A percentile compares a stretch with the other conserved stretches of the same genome.
phyloP scores from a whole-genome alignment of 1,139 yeast genomes.

The Yamadazyma kanchanaburiensis region DNA sequence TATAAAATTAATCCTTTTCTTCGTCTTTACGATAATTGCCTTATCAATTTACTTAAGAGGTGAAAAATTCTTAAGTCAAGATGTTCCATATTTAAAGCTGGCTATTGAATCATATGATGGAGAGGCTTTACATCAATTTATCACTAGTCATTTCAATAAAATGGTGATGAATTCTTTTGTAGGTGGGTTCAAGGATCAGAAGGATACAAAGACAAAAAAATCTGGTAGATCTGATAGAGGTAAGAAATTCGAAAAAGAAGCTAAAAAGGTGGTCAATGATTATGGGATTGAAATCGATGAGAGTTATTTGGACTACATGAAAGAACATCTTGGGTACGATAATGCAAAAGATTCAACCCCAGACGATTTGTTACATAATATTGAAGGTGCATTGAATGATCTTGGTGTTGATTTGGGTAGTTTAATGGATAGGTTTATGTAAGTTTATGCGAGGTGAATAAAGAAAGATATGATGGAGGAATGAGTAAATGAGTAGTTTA shows the following conservation, averaged over 20 bases:
- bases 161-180: constrained; percentile 2
- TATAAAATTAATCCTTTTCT: constrained; percentile 16
- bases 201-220: constrained; percentile 1
- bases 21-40: constrained; percentile 10
- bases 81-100: constrained; percentile 12
- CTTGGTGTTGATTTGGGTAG: constrained; percentile 7
- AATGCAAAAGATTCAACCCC: constrained; percentile 2
- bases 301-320: constrained; percentile 13
- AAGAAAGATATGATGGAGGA: too few relatives aligned
- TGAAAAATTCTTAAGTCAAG: constrained; percentile 16
- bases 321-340: constrained; percentile 8
- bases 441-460: too few relatives aligned
- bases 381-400: constrained; percentile 6
- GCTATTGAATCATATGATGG: constrained; percentile 2
- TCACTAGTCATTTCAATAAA: constrained; percentile 2
- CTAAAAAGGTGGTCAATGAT: constrained; percentile 11
- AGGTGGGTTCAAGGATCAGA: constrained; percentile 1
- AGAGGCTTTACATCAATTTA: constrained; percentile 1
- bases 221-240: constrained; percentile 3
- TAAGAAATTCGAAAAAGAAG: constrained; percentile 11
- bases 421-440: constrained; percentile 6
- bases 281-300: constrained; percentile 16
- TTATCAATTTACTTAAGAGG: constrained; percentile 19
- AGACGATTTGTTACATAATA: constrained; percentile 3
- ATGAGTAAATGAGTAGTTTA: too few relatives aligned